Percentiles rank a stretch among this genome's conserved stretches.
phyloP scores from a whole-genome alignment of 345 rosid genomes.

The Fremontodendron californicum region DNA sequence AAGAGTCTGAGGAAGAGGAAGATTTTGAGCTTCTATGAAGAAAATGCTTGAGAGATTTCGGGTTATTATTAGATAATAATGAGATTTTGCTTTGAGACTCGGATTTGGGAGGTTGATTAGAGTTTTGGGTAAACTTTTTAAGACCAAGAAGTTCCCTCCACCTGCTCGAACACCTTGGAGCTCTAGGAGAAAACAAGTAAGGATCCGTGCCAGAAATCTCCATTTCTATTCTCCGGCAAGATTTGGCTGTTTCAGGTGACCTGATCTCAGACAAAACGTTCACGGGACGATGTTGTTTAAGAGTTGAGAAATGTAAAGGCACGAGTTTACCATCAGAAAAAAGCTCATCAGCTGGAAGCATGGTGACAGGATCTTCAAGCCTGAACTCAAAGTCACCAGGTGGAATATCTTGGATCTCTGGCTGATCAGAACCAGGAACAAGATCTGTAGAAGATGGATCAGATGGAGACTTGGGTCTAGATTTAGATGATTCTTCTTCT shows the following conservation, averaged over 20 bases:
- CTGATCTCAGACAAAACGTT: constrained; percentile 18
- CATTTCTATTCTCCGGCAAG: constrained; percentile 37
- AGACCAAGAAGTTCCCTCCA: constrained; percentile 86
- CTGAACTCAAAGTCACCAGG: constrained; percentile 81
- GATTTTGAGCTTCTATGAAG: constrained; percentile 62
- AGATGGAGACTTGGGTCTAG: constrained; percentile 4
- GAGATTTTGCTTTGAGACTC: constrained; percentile 23
- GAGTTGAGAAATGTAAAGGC: constrained; percentile 53
- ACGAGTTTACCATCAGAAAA: constrained; percentile 83
- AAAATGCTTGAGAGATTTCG: constrained; percentile 62
- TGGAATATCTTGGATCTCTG: constrained; percentile 25
- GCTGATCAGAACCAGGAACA: constrained; percentile 21
- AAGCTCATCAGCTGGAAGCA: constrained; percentile 93
- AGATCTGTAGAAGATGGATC: constrained; percentile 1
- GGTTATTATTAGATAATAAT: constrained; percentile 16
- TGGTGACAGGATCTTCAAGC: constrained; percentile 70
- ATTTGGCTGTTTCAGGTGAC: constrained; percentile 32
- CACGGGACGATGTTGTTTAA: background rate
- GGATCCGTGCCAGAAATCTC: constrained; percentile 43
- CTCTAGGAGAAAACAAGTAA: constrained; percentile 60
- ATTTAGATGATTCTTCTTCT: constrained; percentile 33
- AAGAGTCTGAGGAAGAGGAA: constrained; percentile 34
- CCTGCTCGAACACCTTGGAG: constrained; percentile 83
- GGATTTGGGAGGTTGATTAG: constrained; percentile 22
- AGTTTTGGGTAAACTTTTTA: constrained; percentile 49